A percentile compares a stretch with the other conserved stretches of the same genome.
These are phyloP conservation scores for Micromonas commoda DNA, from an alignment of 139 green algal genomes.

Conservation along the genomic window DNA sequence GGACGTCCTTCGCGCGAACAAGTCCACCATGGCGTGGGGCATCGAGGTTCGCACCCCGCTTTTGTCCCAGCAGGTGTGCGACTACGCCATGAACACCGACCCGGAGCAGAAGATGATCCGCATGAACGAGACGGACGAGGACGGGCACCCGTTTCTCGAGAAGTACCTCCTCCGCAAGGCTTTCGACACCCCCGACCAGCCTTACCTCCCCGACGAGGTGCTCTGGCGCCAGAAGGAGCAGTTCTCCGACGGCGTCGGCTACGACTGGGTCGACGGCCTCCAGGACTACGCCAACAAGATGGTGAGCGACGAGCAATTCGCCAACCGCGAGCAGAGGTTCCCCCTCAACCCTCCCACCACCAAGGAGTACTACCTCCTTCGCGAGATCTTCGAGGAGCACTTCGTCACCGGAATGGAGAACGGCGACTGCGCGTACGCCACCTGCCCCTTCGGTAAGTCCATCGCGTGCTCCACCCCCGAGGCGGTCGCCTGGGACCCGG, in stretches of 20 bases:
- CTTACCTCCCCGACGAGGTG: conserved; percentile 73
- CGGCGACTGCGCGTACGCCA: conserved; percentile 12
- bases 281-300: conserved; percentile 54
- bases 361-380: conserved; percentile 87
- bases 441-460: conserved; percentile 28
- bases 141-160: conserved; percentile 69
- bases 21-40: conserved; percentile 87
- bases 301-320: conserved; percentile 61
- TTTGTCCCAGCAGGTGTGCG: conserved; percentile 84
- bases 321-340: conserved; percentile 52
- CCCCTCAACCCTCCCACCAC: conserved; percentile 76
- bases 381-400: conserved; percentile 79
- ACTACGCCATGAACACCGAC: conserved; percentile 84
- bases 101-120: conserved; percentile 82
- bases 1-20: conserved; percentile 94
- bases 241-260: conserved; percentile 91
- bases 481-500: conserved; percentile 33
- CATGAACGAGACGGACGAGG: conserved; percentile 58
- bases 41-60: conserved; percentile 93
- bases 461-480: conserved; percentile 43
- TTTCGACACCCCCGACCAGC: conserved; percentile 81
- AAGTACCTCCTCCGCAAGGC: conserved; percentile 96
- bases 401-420: conserved; percentile 56
- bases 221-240: conserved; percentile 98
- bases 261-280: conserved; percentile 75